Conservation (phyloP, 228 moss, liverwort and hornwort genomes). For the Sphagnum magellanicum region DNA sequence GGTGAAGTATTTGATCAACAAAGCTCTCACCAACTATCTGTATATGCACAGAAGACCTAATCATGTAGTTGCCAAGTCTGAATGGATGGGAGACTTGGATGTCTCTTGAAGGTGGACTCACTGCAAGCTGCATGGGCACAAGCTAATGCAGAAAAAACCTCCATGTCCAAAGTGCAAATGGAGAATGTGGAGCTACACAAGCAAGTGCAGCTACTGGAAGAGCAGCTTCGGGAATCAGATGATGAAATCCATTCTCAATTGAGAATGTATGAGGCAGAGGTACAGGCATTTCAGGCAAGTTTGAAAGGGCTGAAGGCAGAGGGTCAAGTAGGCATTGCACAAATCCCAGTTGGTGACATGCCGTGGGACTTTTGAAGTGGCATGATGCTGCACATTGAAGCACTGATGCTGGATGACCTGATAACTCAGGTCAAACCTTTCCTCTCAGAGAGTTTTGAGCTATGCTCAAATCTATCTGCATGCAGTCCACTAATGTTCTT, state of each 20-base stretch:
- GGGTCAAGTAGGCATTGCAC: slow-evolving; percentile 28
- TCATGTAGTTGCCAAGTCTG: too few species aligned
- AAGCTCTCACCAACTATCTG: too few species aligned
- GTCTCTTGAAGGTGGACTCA: slow-evolving; percentile 26
- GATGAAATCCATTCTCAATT: slow-evolving; percentile 61
- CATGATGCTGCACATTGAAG: slow-evolving; percentile 72
- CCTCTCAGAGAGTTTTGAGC: too few species aligned
- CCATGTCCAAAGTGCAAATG: slow-evolving; percentile 36
- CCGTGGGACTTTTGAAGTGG: slow-evolving; percentile 88
- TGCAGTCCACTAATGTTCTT: too few species aligned
- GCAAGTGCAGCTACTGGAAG: slow-evolving; percentile 57
- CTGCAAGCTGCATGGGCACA: slow-evolving; percentile 38
- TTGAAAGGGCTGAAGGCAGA: slow-evolving; percentile 63
- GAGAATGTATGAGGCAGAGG: slow-evolving; percentile 58
- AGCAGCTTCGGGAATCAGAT: slow-evolving; percentile 64
- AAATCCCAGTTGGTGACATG: slow-evolving; percentile 73
- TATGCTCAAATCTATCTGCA: too few species aligned
- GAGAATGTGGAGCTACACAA: slow-evolving; percentile 57
- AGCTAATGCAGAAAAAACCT: slow-evolving; percentile 47
- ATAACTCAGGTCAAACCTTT: slow-evolving; percentile 34
- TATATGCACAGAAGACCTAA: too few species aligned
- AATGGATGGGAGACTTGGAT: too few species aligned
- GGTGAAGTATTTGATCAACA: too few species aligned
- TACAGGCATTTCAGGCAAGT: slow-evolving; percentile 67
- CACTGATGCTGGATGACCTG: slow-evolving; percentile 57